Evolutionary conservation across 2,329 filamentous ascomycete species (phyloP), one percentile per base, ranked within the genome.

Genomic region (Neonectria punicea): DNA sequence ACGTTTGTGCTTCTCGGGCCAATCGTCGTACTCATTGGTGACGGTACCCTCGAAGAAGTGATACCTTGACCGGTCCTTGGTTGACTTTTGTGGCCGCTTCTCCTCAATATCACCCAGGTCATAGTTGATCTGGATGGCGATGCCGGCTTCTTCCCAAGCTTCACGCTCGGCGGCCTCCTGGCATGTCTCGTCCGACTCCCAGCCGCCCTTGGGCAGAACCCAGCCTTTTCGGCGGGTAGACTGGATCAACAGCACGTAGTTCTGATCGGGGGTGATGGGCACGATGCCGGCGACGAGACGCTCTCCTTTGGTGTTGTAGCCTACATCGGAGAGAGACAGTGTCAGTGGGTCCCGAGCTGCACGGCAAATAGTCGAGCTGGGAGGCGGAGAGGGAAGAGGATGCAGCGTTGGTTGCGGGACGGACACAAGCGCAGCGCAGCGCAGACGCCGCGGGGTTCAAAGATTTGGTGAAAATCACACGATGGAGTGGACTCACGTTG

Each of bases 131-230:
- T 88, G 91, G 80, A 95, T 92, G 74, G 92, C 86, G 75, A 98
- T 97, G 75, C 96, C 96, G 46, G 94, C 96, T 83, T 98, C 96
- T 83, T 98, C 96, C 96, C 96, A 98, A 66, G 96, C 96, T 81
- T 99, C 96, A 72, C 96, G 85, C 85, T 91, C 81, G 61, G 96
- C 96, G 62, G 96, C 93, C 78, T 95, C 88, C 67, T 92, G 89
- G 68, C 93, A 96, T 67, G 90, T 88, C 82, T 99, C 96, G 80
- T 99, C 96, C 36, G 90, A 91, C 80, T 99, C 96, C 94, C 96
- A 99, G 66, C 96, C 96, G 77, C 96, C 96, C 80, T 99, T 99
- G 66, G 96, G 96, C 64, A 99, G 86, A 47, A 99, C 96, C 96
- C 96, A 99, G 74, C 93, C 93, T 79, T 93, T 93, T 74, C 94